These are phyloP conservation scores for Coniochaeta sp. DNA, from an alignment of 2,329 filamentous ascomycete genomes.

Conservation along the genomic window DNA sequence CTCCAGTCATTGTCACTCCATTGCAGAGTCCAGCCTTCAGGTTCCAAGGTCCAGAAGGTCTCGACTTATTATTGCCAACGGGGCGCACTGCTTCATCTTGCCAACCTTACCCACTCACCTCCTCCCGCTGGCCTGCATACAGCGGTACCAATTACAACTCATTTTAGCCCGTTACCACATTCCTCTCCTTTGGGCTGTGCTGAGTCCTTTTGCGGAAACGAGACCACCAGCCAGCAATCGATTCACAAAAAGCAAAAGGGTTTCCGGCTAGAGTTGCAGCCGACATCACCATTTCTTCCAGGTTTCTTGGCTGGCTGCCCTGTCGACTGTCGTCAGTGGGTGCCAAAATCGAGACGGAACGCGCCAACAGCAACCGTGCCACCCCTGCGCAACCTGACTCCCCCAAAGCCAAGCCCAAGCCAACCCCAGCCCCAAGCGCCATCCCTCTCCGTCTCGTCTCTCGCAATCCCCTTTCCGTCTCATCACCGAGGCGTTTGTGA, in stretches of 20 bases:
- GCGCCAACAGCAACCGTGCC: neutral
- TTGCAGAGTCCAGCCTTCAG: neutral
- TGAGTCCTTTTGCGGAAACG: too few relatives aligned
- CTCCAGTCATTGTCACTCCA: too few relatives aligned
- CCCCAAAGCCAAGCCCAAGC: constrained; percentile 4
- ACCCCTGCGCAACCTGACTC: neutral
- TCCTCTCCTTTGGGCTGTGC: too few relatives aligned
- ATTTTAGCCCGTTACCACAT: neutral
- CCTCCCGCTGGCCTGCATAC: neutral
- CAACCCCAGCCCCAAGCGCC: constrained; percentile 3
- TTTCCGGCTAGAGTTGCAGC: too few relatives aligned
- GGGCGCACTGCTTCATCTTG: neutral
- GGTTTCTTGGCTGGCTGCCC: neutral
- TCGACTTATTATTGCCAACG: constrained; percentile 1
- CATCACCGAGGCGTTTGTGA: neutral
- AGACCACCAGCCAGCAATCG: too few relatives aligned
- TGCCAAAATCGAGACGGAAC: neutral
- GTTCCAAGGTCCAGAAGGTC: neutral
- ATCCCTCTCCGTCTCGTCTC: neutral
- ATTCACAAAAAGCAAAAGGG: neutral
- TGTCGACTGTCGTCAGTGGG: neutral
- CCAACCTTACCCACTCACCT: neutral
- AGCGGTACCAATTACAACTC: neutral
- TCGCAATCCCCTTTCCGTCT: constrained; percentile 2
- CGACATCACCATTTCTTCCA: neutral